Percentiles rank a stretch among this genome's conserved stretches.
Conservation (phyloP, 371 early-diverging fungal species). For the Mortierella sp. region DNA sequence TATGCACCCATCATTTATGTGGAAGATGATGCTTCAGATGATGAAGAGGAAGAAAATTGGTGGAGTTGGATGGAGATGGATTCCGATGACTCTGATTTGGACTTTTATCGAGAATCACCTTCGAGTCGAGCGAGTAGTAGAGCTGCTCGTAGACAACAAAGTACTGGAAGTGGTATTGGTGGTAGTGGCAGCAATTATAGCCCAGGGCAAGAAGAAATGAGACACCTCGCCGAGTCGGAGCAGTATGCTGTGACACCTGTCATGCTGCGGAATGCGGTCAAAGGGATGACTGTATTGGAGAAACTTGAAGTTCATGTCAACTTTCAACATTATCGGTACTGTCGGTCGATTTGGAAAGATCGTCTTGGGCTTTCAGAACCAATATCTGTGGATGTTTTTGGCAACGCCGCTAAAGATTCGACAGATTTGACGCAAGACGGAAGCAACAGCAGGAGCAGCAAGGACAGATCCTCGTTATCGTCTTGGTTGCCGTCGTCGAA, state of each 20-base stretch:
- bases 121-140: not conserved
- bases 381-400: not conserved
- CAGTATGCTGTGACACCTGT: slow-evolving; percentile 28
- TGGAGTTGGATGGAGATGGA: not conserved
- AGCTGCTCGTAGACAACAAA: not conserved
- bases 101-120: not conserved
- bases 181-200: not conserved
- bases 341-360: slow-evolving; percentile 25
- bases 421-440: too few species aligned
- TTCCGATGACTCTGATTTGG: slow-evolving; percentile 10
- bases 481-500: not conserved
- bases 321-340: slow-evolving; percentile 26
- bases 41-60: not conserved
- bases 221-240: slow-evolving; percentile 8
- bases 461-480: too few species aligned
- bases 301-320: slow-evolving; percentile 26
- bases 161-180: not conserved
- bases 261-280: slow-evolving; percentile 15
- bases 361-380: slow-evolving; percentile 19
- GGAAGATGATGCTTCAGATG: slow-evolving; percentile 15
- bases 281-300: slow-evolving; percentile 16
- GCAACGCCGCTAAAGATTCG: not conserved
- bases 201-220: slow-evolving; percentile 5
- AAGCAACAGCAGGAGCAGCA: too few species aligned
- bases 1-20: slow-evolving; percentile 23